Evolutionary conservation across 2,329 filamentous ascomycete genomes (phyloP).

Genomic region (Pestalotiopsis sp.): DNA sequence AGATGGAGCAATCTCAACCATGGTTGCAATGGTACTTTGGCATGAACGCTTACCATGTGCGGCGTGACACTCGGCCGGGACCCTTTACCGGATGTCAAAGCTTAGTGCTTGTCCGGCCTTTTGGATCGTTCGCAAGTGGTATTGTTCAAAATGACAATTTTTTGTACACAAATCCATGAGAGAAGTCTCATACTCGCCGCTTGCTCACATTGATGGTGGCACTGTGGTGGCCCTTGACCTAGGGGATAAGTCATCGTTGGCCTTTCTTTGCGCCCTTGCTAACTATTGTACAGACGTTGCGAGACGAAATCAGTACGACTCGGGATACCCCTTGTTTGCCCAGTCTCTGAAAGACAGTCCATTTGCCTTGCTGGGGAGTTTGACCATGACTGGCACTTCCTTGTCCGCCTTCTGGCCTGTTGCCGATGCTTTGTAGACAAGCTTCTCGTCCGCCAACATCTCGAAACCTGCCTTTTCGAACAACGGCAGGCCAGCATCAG

Average conservation of each 20-base stretch:
- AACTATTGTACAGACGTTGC: not conserved
- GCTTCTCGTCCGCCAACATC: constrained; percentile 19
- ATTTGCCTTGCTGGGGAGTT: constrained; percentile 25
- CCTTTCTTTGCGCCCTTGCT: not conserved
- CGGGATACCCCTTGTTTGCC: constrained; percentile 19
- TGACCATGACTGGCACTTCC: constrained; percentile 26
- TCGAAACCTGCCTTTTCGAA: constrained; percentile 25
- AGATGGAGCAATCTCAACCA: constrained; percentile 14
- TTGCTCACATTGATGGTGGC: not conserved
- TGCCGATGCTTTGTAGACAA: constrained; percentile 24
- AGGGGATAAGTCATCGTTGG: not conserved
- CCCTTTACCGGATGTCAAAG: constrained; percentile 94
- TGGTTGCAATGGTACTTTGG: constrained; percentile 17
- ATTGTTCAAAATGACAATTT: constrained; percentile 22
- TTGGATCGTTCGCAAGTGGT: constrained; percentile 24
- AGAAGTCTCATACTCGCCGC: constrained; percentile 17
- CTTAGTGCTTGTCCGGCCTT: constrained; percentile 79
- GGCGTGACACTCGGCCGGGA: constrained; percentile 55
- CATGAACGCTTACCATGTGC: constrained; percentile 17
- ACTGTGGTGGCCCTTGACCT: not conserved
- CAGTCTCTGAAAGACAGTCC: constrained; percentile 24
- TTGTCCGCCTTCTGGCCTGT: constrained; percentile 20
- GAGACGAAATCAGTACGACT: constrained; percentile 15
- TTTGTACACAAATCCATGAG: constrained; percentile 21
- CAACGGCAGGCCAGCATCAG: constrained; percentile 17